These are phyloP conservation scores for Phytophthora colocasiae DNA, from an alignment of 352 stramenopile species.

Conservation along the genomic window DNA sequence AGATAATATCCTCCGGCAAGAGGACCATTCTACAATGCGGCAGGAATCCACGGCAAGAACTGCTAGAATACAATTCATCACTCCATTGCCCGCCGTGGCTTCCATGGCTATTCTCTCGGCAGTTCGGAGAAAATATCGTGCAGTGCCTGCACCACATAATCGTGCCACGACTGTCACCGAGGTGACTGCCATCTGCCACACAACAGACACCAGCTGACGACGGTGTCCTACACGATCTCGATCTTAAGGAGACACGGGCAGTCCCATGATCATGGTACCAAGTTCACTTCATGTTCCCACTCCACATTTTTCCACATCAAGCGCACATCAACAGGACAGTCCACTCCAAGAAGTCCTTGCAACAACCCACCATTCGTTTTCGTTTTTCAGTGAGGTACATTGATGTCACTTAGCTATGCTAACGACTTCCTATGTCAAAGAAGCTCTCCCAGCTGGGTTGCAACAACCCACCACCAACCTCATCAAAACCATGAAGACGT, in stretches of 20 bases:
- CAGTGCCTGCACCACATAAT: background rate
- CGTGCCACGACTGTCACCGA: constrained; percentile 20
- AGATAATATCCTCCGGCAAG: too few species aligned
- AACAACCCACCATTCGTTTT: too few species aligned
- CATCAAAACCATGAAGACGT: constrained; percentile 39
- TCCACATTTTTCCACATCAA: constrained; percentile 39
- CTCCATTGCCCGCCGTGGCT: background rate
- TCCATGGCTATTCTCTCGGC: constrained; percentile 14
- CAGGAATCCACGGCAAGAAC: background rate
- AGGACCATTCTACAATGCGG: too few species aligned
- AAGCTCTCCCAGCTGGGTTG: too few species aligned
- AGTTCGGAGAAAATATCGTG: too few species aligned
- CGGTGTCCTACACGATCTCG: constrained; percentile 30
- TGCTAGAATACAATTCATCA: too few species aligned
- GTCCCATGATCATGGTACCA: background rate
- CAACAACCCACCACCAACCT: constrained; percentile 5
- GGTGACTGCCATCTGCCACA: constrained; percentile 25
- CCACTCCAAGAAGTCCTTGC: too few species aligned
- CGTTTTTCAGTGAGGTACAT: too few species aligned
- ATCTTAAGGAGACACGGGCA: constrained; percentile 25
- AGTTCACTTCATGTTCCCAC: constrained; percentile 22
- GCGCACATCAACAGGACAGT: constrained; percentile 9
- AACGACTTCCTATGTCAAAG: too few species aligned
- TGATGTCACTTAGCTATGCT: too few species aligned
- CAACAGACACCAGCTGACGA: constrained; percentile 6